Base-by-base conservation (phyloP, 192 early-diverging fungal genomes). In the Coemansia sp. region DNA sequence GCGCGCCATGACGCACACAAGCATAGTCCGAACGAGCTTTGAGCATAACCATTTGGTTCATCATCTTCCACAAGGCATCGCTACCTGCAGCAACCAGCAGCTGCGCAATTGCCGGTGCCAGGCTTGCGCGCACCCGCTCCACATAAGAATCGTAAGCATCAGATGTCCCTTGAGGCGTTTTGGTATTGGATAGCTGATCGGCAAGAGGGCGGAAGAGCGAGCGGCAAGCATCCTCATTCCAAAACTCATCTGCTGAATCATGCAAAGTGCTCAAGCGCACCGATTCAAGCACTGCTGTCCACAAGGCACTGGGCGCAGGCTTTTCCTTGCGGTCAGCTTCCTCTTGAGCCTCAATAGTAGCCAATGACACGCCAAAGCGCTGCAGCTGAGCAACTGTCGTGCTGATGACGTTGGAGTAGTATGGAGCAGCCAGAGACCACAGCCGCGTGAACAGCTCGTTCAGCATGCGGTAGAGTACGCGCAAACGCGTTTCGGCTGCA, bases 51-150 rank as follows among this genome's bases (percentile, higher is more conserved):
- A 83, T 75, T 58, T 90, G 84, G 76, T 95, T 95, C 41, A 98
- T 61, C 15, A 82, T 76, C 76, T 97, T 95, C 93, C 92, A 93
- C 39, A 86, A 64, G 31, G 83, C 76, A 56, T 96, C 93, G 61
- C 87, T 87, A 31, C 83, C 82, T 17, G 83, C 80, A 2, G 87
- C 85, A 0, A 87, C 85, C 5, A 92, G 89, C 64, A 97, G 71
- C 57, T 92, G 88, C 47, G 84, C 88, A 30, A 91, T 56, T 12
- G 83, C 87, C 5, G 94, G 92, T 0, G 94, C 85, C 51, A 95
- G 53, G 60, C 76, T 81, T 12, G 59, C 73, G 45, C 71, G 67
- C 45, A 88, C 82, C 2, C 87, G 80, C 39, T 60, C 71, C 32
- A 80, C 46, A 41, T 87, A 87, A 39, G 14, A 40, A 14, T 71